Evolutionary conservation across 164 flowering plant species (phyloP).

Genomic region (Vitis cinerea): DNA sequence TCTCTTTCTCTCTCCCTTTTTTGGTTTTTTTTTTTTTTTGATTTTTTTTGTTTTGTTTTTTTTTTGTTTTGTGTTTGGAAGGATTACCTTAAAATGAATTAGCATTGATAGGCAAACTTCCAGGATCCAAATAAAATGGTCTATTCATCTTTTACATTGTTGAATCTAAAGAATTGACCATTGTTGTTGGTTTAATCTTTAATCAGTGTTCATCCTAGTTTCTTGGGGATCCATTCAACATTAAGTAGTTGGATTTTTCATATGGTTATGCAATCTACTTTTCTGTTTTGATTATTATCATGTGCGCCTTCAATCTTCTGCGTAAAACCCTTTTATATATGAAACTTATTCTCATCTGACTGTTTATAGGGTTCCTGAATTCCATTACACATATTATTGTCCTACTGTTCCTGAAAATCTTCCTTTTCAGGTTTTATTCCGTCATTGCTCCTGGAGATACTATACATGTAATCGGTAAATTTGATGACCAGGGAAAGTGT

Average conservation of each 20-base stretch:
- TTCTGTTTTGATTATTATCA: background rate
- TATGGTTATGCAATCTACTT: background rate
- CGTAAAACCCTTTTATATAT: background rate
- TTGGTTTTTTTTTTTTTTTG: no score
- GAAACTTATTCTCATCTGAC: background rate
- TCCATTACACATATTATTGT: no score
- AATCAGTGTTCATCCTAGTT: background rate
- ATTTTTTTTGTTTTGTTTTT: no score
- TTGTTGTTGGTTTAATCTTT: background rate
- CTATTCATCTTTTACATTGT: background rate
- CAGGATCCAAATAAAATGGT: background rate
- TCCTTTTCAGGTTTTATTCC: constrained; percentile 62
- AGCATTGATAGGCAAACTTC: no score
- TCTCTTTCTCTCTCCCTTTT: no score
- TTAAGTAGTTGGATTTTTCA: background rate
- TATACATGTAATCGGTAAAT: constrained; percentile 83
- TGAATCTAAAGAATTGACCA: background rate
- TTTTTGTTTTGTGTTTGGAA: no score
- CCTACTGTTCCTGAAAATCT: background rate
- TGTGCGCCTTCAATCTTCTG: background rate
- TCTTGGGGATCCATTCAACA: background rate
- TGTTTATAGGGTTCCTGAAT: background rate
- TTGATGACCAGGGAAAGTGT: constrained; percentile 77
- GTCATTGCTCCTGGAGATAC: constrained; percentile 89
- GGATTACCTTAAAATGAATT: no score